Evolutionary conservation across 306 rosid species (phyloP).

Genomic region (Quercus berberidifolia): DNA sequence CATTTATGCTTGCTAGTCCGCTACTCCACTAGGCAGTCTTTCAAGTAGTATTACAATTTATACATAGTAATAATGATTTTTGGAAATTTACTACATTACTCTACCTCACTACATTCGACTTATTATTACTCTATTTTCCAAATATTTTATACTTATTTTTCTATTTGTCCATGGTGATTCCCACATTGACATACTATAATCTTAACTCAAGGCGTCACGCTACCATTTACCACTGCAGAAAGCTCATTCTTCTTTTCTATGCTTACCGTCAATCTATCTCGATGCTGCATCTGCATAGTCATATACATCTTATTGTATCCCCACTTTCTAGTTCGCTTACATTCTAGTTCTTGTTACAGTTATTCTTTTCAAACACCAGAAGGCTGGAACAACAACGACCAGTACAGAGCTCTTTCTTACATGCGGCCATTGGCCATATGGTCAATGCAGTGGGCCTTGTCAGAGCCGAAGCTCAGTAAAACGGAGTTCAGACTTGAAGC

Average conservation of each 20-base stretch:
- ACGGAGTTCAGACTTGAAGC: conserved; percentile 34
- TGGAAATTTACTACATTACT: not conserved
- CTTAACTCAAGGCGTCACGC: rapidly evolving
- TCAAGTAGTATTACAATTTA: not conserved
- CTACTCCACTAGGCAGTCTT: not conserved
- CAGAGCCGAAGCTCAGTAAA: conserved; percentile 35
- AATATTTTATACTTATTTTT: not conserved
- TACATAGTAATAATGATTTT: not conserved
- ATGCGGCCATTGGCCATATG: conserved; percentile 98
- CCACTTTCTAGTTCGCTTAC: conserved; percentile 15
- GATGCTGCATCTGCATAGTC: not conserved
- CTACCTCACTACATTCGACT: not conserved
- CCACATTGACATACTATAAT: not conserved
- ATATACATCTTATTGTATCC: not conserved
- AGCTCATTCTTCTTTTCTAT: not conserved
- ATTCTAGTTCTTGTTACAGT: conserved; percentile 40
- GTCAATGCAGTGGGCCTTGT: conserved; percentile 96
- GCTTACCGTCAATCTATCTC: not conserved
- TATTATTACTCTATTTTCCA: not conserved
- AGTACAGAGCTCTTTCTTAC: conserved; percentile 69
- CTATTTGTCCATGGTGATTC: not conserved
- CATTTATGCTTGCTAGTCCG: not conserved
- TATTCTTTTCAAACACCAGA: conserved; percentile 95
- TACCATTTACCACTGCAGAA: not conserved
- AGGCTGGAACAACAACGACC: conserved; percentile 70